Base-by-base conservation (phyloP, 805 yeast genomes). In the Dipodascus albidus region DNA sequence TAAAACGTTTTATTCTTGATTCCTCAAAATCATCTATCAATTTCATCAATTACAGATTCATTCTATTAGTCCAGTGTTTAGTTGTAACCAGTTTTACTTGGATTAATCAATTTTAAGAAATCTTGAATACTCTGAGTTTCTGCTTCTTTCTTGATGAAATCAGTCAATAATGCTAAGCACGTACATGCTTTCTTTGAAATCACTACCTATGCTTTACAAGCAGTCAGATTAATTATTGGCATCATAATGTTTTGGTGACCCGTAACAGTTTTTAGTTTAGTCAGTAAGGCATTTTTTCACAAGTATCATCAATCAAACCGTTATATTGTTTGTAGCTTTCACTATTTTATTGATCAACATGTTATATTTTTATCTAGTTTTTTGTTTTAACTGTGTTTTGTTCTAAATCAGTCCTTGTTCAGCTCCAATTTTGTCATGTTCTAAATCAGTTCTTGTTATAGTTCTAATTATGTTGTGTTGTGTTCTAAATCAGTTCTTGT, bases 251-350 rank as follows among this genome's bases (percentile, higher is more conserved):
- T 57, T 50, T 64, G 63, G 63, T 49, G 59, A 44, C 65, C 67
- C 2, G 51, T 19, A 4, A 42, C 23, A 33, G 49, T 64, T 21
- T 64, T 62, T 44, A 66, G 67, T 17, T 57, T 63, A 1, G 58
- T 56, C 19, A 48, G 52, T 31, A 57, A 54, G 22, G 67, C 64
- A 53, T 42, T 55, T 24, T 31, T 58, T 50, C 64, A 64, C 58
- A 62, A 60, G 55, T 62, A 53, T 52, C 67, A 64, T 53, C 52
- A 67, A 19, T 56, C 59, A 6, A 52, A 54, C 3, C 67, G 67
- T 6, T 64, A 64, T 48, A n/a, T 19, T 54, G 14, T 48, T 52
- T 8, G 41, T 59, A 21, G 23, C 24, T 2, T 48, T 57, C 21
- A 31, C 57, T 9, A 54, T 51, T 1, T 38, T 53, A 9, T n/a